Percentiles rank a stretch among this genome's conserved stretches.
Conservation (phyloP, 345 rosid genomes). For the Nasturtium officinale region DNA sequence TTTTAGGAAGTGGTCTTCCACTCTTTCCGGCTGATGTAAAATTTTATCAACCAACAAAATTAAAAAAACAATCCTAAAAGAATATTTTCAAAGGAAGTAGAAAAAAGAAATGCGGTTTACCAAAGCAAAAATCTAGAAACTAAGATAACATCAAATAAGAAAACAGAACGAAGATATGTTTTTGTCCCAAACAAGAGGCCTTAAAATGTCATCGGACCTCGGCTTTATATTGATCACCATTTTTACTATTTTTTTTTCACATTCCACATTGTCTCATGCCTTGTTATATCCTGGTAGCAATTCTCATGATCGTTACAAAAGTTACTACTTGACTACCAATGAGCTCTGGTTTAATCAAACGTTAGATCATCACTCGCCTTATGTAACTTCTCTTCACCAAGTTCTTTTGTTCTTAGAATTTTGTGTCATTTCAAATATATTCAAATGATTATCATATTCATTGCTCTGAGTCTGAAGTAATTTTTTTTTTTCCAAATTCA, state of each 20-base stretch:
- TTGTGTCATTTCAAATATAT: background rate
- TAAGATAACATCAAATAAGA: background rate
- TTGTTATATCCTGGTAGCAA: conserved; percentile 39
- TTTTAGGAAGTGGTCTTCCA: conserved; percentile 30
- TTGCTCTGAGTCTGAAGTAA: background rate
- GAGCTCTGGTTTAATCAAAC: conserved; percentile 83
- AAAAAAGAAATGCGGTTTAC: background rate
- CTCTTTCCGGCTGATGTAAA: conserved; percentile 5
- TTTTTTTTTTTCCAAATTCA: background rate
- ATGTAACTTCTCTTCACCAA: conserved; percentile 44
- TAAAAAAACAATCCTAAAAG: background rate
- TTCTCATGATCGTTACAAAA: conserved; percentile 42
- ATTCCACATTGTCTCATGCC: conserved; percentile 43
- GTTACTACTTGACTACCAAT: conserved; percentile 61
- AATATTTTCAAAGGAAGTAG: background rate
- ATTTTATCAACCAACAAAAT: background rate
- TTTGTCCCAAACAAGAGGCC: background rate
- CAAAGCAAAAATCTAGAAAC: background rate
- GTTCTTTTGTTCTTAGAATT: background rate
- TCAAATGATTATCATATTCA: background rate
- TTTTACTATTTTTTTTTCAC: background rate
- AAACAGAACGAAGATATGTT: background rate
- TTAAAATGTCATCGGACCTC: conserved; percentile 8
- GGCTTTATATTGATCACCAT: conserved; percentile 9
- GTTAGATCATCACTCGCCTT: conserved; percentile 81